Evolutionary conservation across 345 rosid species (phyloP), one percentile per base, ranked within the genome.

Genomic region (Bruguiera gymnorhiza): DNA sequence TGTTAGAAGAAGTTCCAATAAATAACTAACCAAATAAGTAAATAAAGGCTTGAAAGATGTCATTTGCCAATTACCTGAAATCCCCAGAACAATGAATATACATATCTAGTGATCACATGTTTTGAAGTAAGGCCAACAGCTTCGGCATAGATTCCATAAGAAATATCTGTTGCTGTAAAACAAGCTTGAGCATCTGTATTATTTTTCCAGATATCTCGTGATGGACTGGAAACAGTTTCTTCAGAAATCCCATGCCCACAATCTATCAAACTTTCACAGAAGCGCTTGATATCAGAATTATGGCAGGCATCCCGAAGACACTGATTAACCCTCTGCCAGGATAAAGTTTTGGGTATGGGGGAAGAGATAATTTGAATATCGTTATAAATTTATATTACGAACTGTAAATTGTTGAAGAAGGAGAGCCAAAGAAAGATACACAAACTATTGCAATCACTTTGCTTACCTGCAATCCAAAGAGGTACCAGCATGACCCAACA

Each of bases 81-180:
- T 48, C 98, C 98, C 98, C 97, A 94, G 66, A 88, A 94, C 63
- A 94, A 76, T 16, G 97, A 87, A 82, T 83, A 94, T 59, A 79
- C 64, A 34, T 88, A 94, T 94, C 91, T 86, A 16, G 78, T 88
- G 77, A 75, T 19, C 23, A 86, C 29, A 34, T 23, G 0, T 34
- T 78, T 6, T 59, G 70, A 58, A 11, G 96, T 88, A 60, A 94
- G 96, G 51, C 72, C 80, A 70, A 91, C 90, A 10, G 88, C 83
- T 43, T 72, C 76, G 2, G 0, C 0, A 34, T 88, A 91, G 70
- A 94, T 85, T 64, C 97, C 98, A 70, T 88, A 89, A 39, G 57
- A 0, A 80, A 86, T 86, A 61, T 66, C 80, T 65, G 62, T 76
- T 32, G 6, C 55, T 5, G 21, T 23, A 62, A 91, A 88, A 75